A percentile compares a stretch with the other conserved stretches of the same genome.
phyloP scores from a whole-genome alignment of 2,329 filamentous ascomycete species.

The Colletotrichum sp. region DNA sequence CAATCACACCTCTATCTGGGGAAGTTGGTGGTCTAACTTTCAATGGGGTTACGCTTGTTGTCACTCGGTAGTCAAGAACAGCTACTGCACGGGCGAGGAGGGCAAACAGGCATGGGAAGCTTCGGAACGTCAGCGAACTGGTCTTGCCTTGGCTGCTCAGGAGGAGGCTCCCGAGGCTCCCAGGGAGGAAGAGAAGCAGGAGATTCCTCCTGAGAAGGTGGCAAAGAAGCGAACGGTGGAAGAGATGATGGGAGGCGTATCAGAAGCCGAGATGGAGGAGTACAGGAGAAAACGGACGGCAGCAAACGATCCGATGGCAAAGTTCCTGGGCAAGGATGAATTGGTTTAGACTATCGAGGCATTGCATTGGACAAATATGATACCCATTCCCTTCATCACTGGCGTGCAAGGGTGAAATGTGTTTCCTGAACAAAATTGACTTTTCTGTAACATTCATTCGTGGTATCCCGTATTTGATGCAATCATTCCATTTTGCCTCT shows the following conservation, averaged over 20 bases:
- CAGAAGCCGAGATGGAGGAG: conserved; percentile 84
- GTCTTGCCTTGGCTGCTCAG: conserved; percentile 43
- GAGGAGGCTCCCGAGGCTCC: conserved; percentile 25
- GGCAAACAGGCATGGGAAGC: conserved; percentile 83
- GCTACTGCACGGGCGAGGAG: conserved; percentile 93
- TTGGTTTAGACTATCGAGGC: conserved; percentile 46
- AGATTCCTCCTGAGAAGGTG: conserved; percentile 29
- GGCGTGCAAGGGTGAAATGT: not conserved
- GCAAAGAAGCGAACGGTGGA: conserved; percentile 76
- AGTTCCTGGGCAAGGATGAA: conserved; percentile 76
- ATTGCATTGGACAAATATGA: conserved; percentile 15
- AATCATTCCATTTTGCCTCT: conserved; percentile 52
- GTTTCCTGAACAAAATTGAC: conserved; percentile 2
- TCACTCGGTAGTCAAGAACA: conserved; percentile 92
- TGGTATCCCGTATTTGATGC: conserved; percentile 22
- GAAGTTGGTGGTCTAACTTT: conserved; percentile 96
- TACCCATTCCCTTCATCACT: conserved; percentile 19
- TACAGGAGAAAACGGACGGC: conserved; percentile 78
- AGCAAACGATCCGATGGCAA: conserved; percentile 87
- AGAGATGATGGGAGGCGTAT: conserved; percentile 79
- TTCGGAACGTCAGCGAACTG: conserved; percentile 65
- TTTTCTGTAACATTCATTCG: conserved; percentile 20
- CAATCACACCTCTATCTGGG: conserved; percentile 94
- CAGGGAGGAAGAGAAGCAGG: conserved; percentile 35
- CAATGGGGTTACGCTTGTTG: conserved; percentile 97